Evolutionary conservation across 73 alveolate species (phyloP).

Genomic region (Paramecium biaurelia): DNA sequence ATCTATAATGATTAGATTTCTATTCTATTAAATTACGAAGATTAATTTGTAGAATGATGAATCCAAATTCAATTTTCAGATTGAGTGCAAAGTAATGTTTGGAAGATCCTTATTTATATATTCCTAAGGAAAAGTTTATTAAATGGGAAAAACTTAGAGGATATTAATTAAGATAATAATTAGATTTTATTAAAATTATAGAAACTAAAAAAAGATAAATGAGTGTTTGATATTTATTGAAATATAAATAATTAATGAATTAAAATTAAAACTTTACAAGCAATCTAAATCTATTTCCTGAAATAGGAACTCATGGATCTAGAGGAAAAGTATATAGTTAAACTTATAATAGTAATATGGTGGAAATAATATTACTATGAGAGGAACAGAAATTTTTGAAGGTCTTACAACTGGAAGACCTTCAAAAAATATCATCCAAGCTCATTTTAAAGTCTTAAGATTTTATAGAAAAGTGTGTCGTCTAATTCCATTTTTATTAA

Average conservation of each 20-base stretch:
- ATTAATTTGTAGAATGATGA: conserved; percentile 25
- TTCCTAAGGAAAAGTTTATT: neutral
- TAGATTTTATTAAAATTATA: neutral
- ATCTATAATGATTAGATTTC: neutral
- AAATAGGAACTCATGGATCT: neutral
- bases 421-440: conserved; percentile 48
- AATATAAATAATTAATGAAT: neutral
- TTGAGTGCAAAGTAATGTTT: neutral
- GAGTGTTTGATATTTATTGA: neutral
- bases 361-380: conserved; percentile 60
- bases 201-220: neutral
- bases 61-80: conserved; percentile 14
- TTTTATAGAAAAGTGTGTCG: conserved; percentile 60
- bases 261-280: neutral
- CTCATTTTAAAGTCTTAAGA: conserved; percentile 38
- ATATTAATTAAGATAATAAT: neutral
- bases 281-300: neutral
- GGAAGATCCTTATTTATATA: neutral
- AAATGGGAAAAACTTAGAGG: conserved; percentile 38
- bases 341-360: neutral
- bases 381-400: conserved; percentile 51
- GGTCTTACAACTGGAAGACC: conserved; percentile 39
- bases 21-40: neutral
- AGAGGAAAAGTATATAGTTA: neutral
- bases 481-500: conserved; percentile 48